A percentile compares a stretch with the other conserved stretches of the same genome.
Evolutionary conservation across 1,284 basidiomycete species (phyloP).

Genomic region (Pseudozyma hubeiensis): DNA sequence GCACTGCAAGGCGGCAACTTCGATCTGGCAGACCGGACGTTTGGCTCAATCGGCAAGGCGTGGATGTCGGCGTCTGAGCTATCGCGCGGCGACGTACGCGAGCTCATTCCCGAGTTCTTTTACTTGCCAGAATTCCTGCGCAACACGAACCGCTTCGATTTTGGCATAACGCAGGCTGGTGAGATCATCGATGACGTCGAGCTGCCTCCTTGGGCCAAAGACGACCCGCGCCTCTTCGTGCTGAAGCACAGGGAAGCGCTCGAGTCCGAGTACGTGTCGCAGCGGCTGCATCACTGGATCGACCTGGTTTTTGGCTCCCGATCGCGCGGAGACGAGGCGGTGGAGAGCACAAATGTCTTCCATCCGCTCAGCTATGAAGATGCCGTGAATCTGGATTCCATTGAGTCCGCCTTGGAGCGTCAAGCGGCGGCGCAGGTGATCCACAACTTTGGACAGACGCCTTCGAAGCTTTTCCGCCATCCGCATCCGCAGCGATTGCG

Average conservation of each 20-base stretch:
- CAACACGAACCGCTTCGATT: constrained; percentile 74
- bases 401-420: constrained; percentile 85
- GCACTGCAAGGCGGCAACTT: constrained; percentile 76
- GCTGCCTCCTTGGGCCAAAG: constrained; percentile 89
- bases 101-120: constrained; percentile 93
- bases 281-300: constrained; percentile 88
- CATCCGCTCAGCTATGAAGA: constrained; percentile 93
- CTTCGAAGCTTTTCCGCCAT: constrained; percentile 77
- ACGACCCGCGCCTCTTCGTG: constrained; percentile 86
- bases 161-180: constrained; percentile 85
- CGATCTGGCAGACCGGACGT: constrained; percentile 93
- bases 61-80: constrained; percentile 88
- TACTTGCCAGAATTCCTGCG: constrained; percentile 71
- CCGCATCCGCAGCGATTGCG: constrained; percentile 81
- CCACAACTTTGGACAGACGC: constrained; percentile 78
- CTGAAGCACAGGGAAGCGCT: constrained; percentile 84
- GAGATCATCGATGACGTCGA: constrained; percentile 88
- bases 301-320: constrained; percentile 74
- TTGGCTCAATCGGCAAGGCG: constrained; percentile 78
- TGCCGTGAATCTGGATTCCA: constrained; percentile 73
- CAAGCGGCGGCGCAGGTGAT: constrained; percentile 94
- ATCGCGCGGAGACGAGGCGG: constrained; percentile 59
- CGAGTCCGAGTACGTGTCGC: constrained; percentile 88
- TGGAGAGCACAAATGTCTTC: constrained; percentile 83
- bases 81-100: constrained; percentile 90